phyloP scores from a whole-genome alignment of 345 rosid species.

The Acer saccharum region DNA sequence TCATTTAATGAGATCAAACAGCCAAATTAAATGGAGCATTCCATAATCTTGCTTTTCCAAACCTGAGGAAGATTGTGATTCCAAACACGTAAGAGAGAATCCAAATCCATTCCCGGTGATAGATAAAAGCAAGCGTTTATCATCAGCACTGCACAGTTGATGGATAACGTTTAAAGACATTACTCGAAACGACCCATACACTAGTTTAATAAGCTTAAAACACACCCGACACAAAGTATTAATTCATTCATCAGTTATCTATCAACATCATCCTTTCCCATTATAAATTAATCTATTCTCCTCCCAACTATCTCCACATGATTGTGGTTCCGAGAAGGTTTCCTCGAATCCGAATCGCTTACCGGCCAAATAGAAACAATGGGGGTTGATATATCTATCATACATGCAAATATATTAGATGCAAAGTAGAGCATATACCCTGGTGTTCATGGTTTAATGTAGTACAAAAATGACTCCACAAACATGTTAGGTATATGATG shows the following conservation, averaged over 20 bases:
- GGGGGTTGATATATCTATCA: neutral
- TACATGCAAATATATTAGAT: conserved; percentile 9
- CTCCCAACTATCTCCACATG: conserved; percentile 6
- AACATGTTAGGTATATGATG: neutral
- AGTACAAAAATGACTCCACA: conserved; percentile 14
- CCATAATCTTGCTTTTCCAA: conserved; percentile 1
- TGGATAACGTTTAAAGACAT: neutral
- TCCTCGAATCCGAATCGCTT: conserved; percentile 31
- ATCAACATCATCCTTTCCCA: conserved; percentile 6
- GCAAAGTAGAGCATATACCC: conserved; percentile 38
- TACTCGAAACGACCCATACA: neutral
- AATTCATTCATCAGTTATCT: conserved; percentile 24
- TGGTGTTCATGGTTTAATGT: conserved; percentile 22
- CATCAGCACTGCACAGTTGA: neutral
- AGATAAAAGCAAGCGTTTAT: no score
- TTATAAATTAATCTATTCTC: neutral
- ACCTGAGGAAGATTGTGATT: conserved; percentile 1
- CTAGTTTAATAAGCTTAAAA: no score
- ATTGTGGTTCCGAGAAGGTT: conserved; percentile 17
- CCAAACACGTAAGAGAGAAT: neutral
- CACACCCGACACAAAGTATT: neutral
- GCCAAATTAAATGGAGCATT: neutral
- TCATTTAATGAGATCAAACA: neutral
- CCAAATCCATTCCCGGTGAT: neutral
- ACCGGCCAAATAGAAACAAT: neutral